Base-by-base conservation (phyloP, 306 rosid species). In the Psophocarpus tetragonolobus region DNA sequence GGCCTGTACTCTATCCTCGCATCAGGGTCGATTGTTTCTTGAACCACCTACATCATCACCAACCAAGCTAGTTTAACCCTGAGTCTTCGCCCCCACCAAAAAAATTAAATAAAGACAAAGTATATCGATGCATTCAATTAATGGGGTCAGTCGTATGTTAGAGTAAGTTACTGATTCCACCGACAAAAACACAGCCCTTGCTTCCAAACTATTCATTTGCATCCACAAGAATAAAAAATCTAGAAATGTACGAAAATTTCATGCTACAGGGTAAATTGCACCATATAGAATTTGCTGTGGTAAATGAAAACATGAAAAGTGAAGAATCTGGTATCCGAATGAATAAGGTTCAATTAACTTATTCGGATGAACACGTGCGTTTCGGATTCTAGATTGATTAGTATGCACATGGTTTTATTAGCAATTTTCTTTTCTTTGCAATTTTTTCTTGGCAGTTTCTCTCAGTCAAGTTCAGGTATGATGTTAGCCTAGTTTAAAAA, bases 11-110 rank as follows among this genome's bases (percentile, higher is more conserved):
- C 98, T 39, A 94, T 94, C 87, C 82, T 92, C 0, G 98, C 98
- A 20, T 90, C 98, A 30, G 93, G 96, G 85, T 92, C 98, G 1
- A 94, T 94, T 33, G 98, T 92, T 74, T 92, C 98, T 84, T 92
- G 98, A 82, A 94, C 98, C 76, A 94, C 97, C 98, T 94, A 88
- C 84, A 82, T 39, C 57, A 73, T 0, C 32, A 71, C 39, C 81
- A 26, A n/a, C 38, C 4, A 3, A 67, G 14, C 26, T 66, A 14
- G 60, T 58, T 71, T 53, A 61, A 64, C 47, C 30, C 20, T 61
- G 58, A 33, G 32, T 30, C 54, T 23, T 51, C 0, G 14, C 24
- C 39, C 41, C 61, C 15, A 54, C 3, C 9, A 12, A n/a, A 45
- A 24, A 14, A 1, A 2, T 0, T 29, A 61, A n/a, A 33, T 11